A percentile compares a stretch with the other conserved stretches of the same genome.
These are phyloP conservation scores for Penicillium chermesinum DNA, from an alignment of 495 filamentous ascomycete species.

Conservation along the genomic window DNA sequence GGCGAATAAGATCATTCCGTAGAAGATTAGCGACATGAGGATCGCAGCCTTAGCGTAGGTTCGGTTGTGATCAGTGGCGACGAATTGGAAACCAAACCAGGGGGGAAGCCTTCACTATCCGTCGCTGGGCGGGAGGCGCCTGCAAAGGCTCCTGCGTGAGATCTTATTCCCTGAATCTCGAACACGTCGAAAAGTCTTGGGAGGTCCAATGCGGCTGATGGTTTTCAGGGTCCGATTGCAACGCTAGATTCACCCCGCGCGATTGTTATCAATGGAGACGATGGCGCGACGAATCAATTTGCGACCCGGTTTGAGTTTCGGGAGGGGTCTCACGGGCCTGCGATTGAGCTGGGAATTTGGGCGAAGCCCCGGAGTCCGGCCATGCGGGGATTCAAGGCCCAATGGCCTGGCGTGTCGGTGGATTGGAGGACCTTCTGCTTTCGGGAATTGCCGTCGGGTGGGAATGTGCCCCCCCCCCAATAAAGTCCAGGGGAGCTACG, in stretches of 20 bases:
- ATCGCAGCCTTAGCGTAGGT: too few species aligned
- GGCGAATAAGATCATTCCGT: too few species aligned
- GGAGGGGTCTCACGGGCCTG: conserved; percentile 5
- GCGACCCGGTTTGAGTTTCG: conserved; percentile 5
- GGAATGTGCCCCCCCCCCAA: background rate
- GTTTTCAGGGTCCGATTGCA: conserved; percentile 8
- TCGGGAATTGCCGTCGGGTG: background rate
- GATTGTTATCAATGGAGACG: background rate
- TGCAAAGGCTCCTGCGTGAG: background rate
- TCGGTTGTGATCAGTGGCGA: background rate
- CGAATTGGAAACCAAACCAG: too few species aligned
- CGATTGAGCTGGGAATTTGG: background rate
- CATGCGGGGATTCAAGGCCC: background rate
- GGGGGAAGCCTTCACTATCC: background rate
- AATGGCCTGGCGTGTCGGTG: background rate
- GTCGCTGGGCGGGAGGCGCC: too few species aligned
- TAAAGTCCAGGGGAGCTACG: background rate
- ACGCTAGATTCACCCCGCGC: conserved; percentile 25
- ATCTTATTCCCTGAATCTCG: background rate
- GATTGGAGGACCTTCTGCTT: conserved; percentile 1
- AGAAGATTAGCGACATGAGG: too few species aligned
- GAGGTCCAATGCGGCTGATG: background rate
- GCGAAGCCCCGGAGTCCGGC: conserved; percentile 13
- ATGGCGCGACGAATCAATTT: background rate
- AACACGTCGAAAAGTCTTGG: background rate